Base-by-base conservation (phyloP, 257 asterid genomes). In the Fraxinus americana region DNA sequence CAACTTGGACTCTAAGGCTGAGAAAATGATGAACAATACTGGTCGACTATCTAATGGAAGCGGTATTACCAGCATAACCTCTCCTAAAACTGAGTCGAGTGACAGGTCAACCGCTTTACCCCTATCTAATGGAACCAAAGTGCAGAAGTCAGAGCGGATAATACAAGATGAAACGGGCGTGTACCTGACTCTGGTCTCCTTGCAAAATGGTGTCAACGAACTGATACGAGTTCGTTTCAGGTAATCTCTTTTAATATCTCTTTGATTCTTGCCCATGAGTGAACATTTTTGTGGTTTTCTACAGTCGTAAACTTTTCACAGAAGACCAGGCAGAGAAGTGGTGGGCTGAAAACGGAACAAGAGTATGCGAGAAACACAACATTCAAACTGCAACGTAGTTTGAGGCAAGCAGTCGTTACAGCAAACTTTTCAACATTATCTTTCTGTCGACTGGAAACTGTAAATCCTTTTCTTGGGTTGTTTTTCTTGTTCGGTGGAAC, bases 151-250 rank as follows among this genome's bases (percentile, higher is more conserved):
- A 1, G 97, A 92, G 83, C 76, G 83, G 54, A 86, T 84, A 43
- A 63, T 92, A 72, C 94, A 92, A 77, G 97, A 91, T 14, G 96
- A 91, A 81, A 88, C 91, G 35, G 99, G 99, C 17, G 97, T 94
- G 74, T 94, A 91, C 80, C 83, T 94, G 54, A 87, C 94, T 67
- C 87, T 94, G 30, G 50, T 75, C 78, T 75, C 91, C 75, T 83
- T 87, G 77, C 91, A 91, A 25, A 85, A 77, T 19, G 96, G 97
- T 57, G 83, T 78, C 69, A 94, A 91, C 78, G 97, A 94, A 83
- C 91, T 94, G 34, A 84, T 82, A 80, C 91, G 97, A 10, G 96
- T 94, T 83, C 97, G 99, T 79, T 94, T 94, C 92, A 94, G 98
- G 99, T 94, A 89, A 8, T n/a, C 3, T 63, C 9, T 34, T 41